These are phyloP conservation scores for Colletotrichum sp. DNA, from an alignment of 2,329 filamentous ascomycete genomes.

Conservation along the genomic window DNA sequence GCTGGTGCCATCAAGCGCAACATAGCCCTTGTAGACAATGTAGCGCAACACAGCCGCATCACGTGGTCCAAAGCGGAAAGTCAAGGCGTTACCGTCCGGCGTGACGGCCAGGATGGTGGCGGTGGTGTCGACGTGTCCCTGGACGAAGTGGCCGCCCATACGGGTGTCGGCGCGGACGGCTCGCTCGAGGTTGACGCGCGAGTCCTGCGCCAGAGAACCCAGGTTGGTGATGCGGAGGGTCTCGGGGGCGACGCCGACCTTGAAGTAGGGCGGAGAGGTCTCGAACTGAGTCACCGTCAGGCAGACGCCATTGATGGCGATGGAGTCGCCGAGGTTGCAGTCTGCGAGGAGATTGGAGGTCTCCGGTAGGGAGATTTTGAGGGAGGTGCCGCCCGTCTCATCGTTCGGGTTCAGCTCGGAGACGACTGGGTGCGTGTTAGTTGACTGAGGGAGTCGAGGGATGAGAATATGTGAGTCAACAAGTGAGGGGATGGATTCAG, in stretches of 20 bases:
- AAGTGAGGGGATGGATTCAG: slow-evolving; percentile 39
- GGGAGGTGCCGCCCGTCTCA: slow-evolving; percentile 83
- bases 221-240: slow-evolving; percentile 95
- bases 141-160: slow-evolving; percentile 98
- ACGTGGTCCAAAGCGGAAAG: slow-evolving; percentile 80
- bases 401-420: slow-evolving; percentile 82
- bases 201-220: slow-evolving; percentile 70
- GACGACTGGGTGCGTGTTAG: slow-evolving; percentile 67
- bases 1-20: slow-evolving; percentile 93
- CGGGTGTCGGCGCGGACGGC: slow-evolving; percentile 90
- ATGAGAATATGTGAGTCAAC: background rate
- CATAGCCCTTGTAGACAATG: slow-evolving; percentile 94
- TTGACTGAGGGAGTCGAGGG: slow-evolving; percentile 6
- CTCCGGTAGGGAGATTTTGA: slow-evolving; percentile 78
- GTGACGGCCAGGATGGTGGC: slow-evolving; percentile 76
- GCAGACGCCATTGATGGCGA: slow-evolving; percentile 94
- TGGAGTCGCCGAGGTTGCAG: slow-evolving; percentile 88
- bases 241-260: slow-evolving; percentile 92
- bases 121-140: slow-evolving; percentile 94
- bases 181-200: slow-evolving; percentile 88
- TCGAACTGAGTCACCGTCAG: slow-evolving; percentile 78
- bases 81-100: slow-evolving; percentile 88
- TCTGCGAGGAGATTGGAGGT: slow-evolving; percentile 80
- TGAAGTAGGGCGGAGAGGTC: slow-evolving; percentile 64
- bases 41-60: slow-evolving; percentile 77